Conservation (phyloP, 225 moss, liverwort and hornwort genomes). For the Neckera pumila region DNA sequence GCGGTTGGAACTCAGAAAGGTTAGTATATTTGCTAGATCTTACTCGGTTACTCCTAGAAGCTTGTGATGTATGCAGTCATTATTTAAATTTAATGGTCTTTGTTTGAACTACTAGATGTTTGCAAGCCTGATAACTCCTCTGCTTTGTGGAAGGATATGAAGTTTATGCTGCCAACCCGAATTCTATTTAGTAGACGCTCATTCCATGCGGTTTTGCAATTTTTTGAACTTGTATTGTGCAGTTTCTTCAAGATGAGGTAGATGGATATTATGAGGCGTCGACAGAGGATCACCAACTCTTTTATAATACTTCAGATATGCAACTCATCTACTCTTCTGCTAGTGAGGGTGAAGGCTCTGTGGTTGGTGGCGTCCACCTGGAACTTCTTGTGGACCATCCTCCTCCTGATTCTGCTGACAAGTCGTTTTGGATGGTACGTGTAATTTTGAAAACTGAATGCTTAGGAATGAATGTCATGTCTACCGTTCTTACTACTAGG, state of each 20-base stretch:
- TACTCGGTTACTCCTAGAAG: not conserved
- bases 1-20: conserved; percentile 84
- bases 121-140: not conserved
- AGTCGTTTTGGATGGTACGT: conserved; percentile 81
- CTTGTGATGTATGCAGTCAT: not conserved
- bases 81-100: not conserved
- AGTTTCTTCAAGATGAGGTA: conserved; percentile 90
- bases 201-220: not conserved
- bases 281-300: conserved; percentile 53
- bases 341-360: conserved; percentile 96
- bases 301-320: conserved; percentile 86
- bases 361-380: conserved; percentile 89
- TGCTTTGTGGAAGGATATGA: not conserved
- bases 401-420: conserved; percentile 51
- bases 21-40: not conserved
- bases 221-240: not conserved
- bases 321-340: conserved; percentile 84
- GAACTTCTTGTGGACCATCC: conserved; percentile 97
- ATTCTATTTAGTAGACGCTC: not conserved
- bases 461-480: not conserved
- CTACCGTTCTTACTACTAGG: not conserved
- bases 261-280: conserved; percentile 67
- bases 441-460: not conserved
- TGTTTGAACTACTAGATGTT: not conserved
- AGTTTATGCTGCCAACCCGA: not conserved